Conservation (phyloP, 768 basidiomycete species). For the Mycena metata region DNA sequence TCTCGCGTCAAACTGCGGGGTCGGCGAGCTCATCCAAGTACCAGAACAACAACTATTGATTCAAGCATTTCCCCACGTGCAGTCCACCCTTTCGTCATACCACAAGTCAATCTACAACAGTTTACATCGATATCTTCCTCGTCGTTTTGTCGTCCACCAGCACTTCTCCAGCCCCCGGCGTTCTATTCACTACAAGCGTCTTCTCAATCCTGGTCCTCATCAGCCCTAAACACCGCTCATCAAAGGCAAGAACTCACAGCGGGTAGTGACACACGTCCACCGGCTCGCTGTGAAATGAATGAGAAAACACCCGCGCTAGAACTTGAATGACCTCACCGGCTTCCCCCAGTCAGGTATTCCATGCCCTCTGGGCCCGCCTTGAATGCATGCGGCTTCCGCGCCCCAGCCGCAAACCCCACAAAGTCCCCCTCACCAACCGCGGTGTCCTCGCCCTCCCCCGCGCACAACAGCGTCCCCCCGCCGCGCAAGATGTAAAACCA, state of each 20-base stretch:
- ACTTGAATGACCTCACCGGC: conserved; percentile 6
- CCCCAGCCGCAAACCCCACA: conserved; percentile 28
- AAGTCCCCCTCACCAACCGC: conserved; percentile 32
- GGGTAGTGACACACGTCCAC: conserved; percentile 34
- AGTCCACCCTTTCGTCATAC: not conserved
- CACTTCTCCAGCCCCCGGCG: not conserved
- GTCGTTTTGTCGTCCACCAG: not conserved
- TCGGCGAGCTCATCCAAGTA: conserved; percentile 18
- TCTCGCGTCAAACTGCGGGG: conserved; percentile 30
- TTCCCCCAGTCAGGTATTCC: conserved; percentile 32
- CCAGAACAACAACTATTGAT: not conserved
- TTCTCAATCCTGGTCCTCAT: conserved; percentile 22
- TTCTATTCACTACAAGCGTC: conserved; percentile 21
- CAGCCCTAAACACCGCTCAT: not conserved
- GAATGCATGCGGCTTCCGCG: conserved; percentile 29
- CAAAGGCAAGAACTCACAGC: not conserved
- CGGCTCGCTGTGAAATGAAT: conserved; percentile 16
- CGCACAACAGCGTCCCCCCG: conserved; percentile 27
- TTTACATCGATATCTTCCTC: too few species aligned
- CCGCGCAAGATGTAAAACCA: conserved; percentile 36
- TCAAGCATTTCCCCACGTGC: conserved; percentile 2
- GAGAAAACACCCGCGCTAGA: not conserved
- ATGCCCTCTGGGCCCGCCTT: conserved; percentile 27
- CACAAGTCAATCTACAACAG: too few species aligned
- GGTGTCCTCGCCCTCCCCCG: conserved; percentile 27